Evolutionary conservation across 1,139 yeast genomes (phyloP), one percentile per base, ranked within the genome.

Genomic region (Hyphopichia khmerensis): DNA sequence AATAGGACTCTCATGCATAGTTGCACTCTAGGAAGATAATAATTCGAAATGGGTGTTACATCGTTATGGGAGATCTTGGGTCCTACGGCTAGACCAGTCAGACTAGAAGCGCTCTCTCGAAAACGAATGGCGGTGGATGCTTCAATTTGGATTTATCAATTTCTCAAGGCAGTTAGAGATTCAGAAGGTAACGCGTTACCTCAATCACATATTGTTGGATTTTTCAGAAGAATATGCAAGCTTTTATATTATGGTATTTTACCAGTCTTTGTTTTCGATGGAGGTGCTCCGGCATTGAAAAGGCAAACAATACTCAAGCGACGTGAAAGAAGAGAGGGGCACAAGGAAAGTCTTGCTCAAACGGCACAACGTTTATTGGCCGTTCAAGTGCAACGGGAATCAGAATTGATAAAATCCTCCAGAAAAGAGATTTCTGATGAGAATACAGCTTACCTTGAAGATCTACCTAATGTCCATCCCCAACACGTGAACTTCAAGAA

Each of bases 141-240:
- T 0, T 91, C 98, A 2, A 95, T 95, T 51, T 95, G 99, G 99
- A 87, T 95, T 43, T 95, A 95, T 60, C 99, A 95, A 62, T 95
- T 95, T 57, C 69, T 95, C 50, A 93, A 91, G 59, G 99, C 99
- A 1, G 95, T 93, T 19, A 75, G 99, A 52, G 96, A 90, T 57
- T 68, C 79, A 36, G 87, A 87, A 35, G 99, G 98, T 15, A 80
- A 87, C 48, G 80, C 88, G 1, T 63, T 93, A 47, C 77, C 78
- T 33, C 87, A 82, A 48, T 85, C 97, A 0, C 99, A 95, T 61
- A 80, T 93, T 17, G 86, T 91, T 23, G 99, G 99, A 10, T 95
- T 95, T 59, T 93, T 93, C 62, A 70, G 98, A 50, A 75, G 99
- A 44, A 90, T 95, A 13, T 91, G 99, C 66, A 95, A 95, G 56